Conservation (phyloP, 2,329 filamentous ascomycete species). For the Alternaria dauci region DNA sequence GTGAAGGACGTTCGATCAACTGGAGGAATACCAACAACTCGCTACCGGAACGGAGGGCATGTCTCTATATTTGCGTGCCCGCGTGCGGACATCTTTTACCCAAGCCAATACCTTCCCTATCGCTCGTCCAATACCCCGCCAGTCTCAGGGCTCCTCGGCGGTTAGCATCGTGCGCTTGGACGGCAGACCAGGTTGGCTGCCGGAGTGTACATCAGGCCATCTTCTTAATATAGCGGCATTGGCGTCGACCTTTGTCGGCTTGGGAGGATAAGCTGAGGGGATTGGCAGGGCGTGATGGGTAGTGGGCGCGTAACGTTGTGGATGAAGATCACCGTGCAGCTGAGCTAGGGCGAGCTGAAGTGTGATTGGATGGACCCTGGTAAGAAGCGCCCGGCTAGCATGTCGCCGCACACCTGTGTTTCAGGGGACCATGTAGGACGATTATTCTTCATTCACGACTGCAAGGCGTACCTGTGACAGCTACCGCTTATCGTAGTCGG, state of each 20-base stretch:
- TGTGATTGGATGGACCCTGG: slow-evolving; percentile 36
- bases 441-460: slow-evolving; percentile 18
- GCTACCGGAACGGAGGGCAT: slow-evolving; percentile 34
- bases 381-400: slow-evolving; percentile 39
- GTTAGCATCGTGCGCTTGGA: slow-evolving; percentile 43
- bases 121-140: slow-evolving; percentile 36
- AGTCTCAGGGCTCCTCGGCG: slow-evolving; percentile 32
- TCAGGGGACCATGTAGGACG: slow-evolving; percentile 28
- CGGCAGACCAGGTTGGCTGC: slow-evolving; percentile 32
- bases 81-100: slow-evolving; percentile 29
- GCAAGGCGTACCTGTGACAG: slow-evolving; percentile 25
- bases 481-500: slow-evolving; percentile 14
- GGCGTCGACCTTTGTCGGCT: slow-evolving; percentile 37
- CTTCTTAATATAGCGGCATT: slow-evolving; percentile 42
- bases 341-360: slow-evolving; percentile 18
- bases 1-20: slow-evolving; percentile 43
- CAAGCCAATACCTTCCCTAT: slow-evolving; percentile 32
- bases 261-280: slow-evolving; percentile 34
- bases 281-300: slow-evolving; percentile 40
- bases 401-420: slow-evolving; percentile 37
- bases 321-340: slow-evolving; percentile 44
- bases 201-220: slow-evolving; percentile 27
- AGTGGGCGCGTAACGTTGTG: slow-evolving; percentile 46
- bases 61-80: slow-evolving; percentile 48
- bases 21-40: slow-evolving; percentile 35